Evolutionary conservation across 805 yeast genomes (phyloP), one percentile per base, ranked within the genome.

Genomic region (Candida nonsorbophila): DNA sequence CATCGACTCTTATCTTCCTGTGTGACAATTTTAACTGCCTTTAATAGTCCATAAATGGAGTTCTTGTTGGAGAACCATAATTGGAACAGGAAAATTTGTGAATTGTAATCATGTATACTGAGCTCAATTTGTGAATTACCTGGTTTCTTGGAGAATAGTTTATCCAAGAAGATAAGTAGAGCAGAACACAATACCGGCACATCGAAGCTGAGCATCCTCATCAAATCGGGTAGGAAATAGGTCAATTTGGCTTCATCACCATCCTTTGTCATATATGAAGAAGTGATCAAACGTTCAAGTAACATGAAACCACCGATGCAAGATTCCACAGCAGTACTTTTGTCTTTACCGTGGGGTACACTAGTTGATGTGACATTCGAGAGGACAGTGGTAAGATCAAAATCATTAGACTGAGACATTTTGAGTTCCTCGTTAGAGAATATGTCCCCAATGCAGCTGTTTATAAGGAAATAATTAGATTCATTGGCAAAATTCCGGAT

Each of bases 21-120:
- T 16, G 53, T 42, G 24, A 38, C 37, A 2, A 58, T 29, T 17
- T 43, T 41, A 7, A 58, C 22, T 7, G 36, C 29, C 9, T 41
- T 41, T n/a, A 65, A 41, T 1, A 67, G 49, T 24, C 53, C 65
- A 24, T 63, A 62, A 2, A 74, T 59, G 4, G 76, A 66, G 11
- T 39, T 36, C 0, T 54, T 45, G 10, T 56, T 40, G 0, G 66
- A 45, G 29, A 58, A 62, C 75, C 75, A 70, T 4, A 49, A 33
- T 14, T 53, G 58, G 36, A 62, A 61, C 7, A 66, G 67, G 9
- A 66, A 51, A 5, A 67, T 24, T 14, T 28, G 36, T 11, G 32
- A 37, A 31, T 29, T 33, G 4, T 29, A 22, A 15, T 28, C 25
- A 17, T 33, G 30, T 2, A 25, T 20, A 16, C 36, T 32, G 24